Conservation (phyloP, 202 grass and related monocot genomes). For the Zizania palustris region DNA sequence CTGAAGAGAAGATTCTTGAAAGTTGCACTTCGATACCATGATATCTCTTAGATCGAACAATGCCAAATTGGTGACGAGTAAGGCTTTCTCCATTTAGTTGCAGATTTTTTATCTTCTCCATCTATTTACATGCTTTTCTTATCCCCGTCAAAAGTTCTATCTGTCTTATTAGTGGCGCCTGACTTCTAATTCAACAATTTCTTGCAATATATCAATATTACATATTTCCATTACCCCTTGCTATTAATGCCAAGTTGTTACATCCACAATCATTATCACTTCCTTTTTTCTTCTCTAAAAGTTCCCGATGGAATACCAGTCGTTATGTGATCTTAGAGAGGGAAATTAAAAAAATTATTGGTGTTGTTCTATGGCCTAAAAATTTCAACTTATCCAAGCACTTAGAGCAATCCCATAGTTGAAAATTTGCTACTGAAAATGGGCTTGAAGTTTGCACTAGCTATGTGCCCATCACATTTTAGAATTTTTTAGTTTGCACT, state of each 20-base stretch:
- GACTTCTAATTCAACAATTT: background rate
- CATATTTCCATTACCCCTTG: background rate
- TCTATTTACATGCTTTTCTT: background rate
- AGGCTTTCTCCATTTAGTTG: slow-evolving; percentile 35
- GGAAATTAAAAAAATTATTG: slow-evolving; percentile 23
- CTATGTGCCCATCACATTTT: no score
- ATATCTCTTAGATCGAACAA: slow-evolving; percentile 97
- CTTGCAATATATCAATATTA: slow-evolving; percentile 17
- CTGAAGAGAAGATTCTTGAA: slow-evolving; percentile 94
- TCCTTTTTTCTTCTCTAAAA: slow-evolving; percentile 21
- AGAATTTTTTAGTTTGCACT: no score
- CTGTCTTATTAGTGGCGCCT: slow-evolving; percentile 7
- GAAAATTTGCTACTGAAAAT: slow-evolving; percentile 45
- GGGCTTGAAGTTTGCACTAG: background rate
- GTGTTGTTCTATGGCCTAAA: slow-evolving; percentile 14
- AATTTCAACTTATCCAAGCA: slow-evolving; percentile 48
- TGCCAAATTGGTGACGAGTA: slow-evolving; percentile 96
- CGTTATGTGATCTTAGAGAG: slow-evolving; percentile 60
- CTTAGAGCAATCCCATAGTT: slow-evolving; percentile 63
- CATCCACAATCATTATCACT: background rate
- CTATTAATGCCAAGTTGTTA: background rate
- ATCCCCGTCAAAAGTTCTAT: background rate
- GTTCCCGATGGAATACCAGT: slow-evolving; percentile 24
- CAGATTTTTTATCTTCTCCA: background rate
- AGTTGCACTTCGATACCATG: slow-evolving; percentile 93